Percentiles rank a stretch among this genome's conserved stretches.
Evolutionary conservation across 2,329 filamentous ascomycete genomes (phyloP).

Genomic region (Alternaria arbusti): DNA sequence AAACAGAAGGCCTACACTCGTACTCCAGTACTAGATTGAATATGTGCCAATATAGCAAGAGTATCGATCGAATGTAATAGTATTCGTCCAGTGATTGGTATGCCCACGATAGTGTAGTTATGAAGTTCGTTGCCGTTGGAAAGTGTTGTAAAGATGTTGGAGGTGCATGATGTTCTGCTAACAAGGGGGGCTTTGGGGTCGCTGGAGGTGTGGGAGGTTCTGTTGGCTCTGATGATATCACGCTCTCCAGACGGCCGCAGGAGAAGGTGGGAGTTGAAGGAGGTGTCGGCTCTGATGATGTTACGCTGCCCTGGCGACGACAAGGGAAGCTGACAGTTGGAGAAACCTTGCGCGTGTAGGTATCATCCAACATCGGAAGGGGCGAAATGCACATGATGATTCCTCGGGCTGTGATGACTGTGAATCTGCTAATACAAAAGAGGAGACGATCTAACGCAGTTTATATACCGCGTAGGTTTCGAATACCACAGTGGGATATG

Average conservation of each 20-base stretch:
- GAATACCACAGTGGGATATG: background rate
- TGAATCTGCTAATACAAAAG: background rate
- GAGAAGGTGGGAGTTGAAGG: background rate
- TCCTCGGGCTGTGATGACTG: background rate
- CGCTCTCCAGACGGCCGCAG: background rate
- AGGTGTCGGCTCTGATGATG: background rate
- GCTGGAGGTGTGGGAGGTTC: background rate
- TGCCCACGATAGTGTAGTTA: background rate
- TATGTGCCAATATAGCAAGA: conserved; percentile 6
- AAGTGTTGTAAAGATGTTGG: background rate
- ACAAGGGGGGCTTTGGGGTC: background rate
- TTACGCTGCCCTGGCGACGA: background rate
- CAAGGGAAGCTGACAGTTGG: background rate
- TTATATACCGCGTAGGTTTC: background rate
- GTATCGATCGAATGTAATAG: background rate
- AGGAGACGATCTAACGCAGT: background rate
- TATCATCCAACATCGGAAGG: background rate
- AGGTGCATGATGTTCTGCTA: background rate
- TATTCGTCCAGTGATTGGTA: background rate
- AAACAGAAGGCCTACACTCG: background rate
- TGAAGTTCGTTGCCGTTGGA: background rate
- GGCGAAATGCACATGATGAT: background rate
- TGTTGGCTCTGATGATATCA: background rate
- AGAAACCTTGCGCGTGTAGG: background rate
- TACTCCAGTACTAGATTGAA: conserved; percentile 6